These are phyloP conservation scores for Lathyrus aphaca DNA, from an alignment of 306 rosid genomes.

Conservation along the genomic window DNA sequence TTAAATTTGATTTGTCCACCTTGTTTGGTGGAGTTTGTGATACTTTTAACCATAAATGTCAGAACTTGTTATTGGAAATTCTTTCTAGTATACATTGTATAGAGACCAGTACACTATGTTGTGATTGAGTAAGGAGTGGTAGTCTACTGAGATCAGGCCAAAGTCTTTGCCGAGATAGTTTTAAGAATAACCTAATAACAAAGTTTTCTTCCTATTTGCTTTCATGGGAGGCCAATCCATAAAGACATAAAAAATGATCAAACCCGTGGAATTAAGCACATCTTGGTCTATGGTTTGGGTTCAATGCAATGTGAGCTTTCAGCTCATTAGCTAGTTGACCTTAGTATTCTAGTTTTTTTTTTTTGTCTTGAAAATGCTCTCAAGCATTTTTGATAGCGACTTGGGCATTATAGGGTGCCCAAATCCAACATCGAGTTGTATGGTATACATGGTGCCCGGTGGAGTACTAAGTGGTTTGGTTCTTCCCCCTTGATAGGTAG, in stretches of 20 bases:
- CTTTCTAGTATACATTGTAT: background rate
- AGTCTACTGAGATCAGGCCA: background rate
- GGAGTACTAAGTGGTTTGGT: too few species aligned
- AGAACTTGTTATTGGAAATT: background rate
- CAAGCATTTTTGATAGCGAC: background rate
- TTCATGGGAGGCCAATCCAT: background rate
- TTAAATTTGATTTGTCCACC: background rate
- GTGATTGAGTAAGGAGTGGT: conserved; percentile 4
- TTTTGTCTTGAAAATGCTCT: background rate
- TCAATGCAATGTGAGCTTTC: background rate
- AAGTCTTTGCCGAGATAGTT: background rate
- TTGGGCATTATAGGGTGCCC: too few species aligned
- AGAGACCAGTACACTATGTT: background rate
- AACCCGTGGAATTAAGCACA: background rate
- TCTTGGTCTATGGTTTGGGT: background rate
- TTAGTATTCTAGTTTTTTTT: background rate
- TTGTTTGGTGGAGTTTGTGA: background rate
- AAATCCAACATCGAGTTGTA: too few species aligned
- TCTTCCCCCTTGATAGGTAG: too few species aligned
- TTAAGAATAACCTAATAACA: background rate
- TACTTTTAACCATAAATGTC: background rate
- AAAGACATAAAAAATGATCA: background rate
- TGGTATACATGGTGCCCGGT: too few species aligned
- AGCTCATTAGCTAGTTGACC: background rate
- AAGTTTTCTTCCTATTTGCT: background rate